Percentiles rank a stretch among this genome's conserved stretches.
Evolutionary conservation across 345 rosid species (phyloP).

Genomic region (Geranium brycei): DNA sequence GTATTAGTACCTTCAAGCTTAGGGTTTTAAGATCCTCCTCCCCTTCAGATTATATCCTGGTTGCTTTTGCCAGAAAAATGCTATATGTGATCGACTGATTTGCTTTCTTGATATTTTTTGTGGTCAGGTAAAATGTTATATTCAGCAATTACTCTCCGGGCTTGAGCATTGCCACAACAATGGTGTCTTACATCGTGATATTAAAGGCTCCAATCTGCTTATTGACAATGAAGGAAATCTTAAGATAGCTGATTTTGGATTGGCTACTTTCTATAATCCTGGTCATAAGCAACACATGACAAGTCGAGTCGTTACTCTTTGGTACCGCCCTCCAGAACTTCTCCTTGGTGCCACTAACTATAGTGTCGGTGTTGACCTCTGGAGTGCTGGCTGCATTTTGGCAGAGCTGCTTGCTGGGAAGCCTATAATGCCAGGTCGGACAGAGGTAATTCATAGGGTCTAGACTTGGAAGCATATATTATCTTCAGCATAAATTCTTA

Average conservation of each 20-base stretch:
- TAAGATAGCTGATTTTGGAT: conserved; percentile 87
- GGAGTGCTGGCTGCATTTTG: conserved; percentile 95
- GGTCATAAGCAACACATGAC: conserved; percentile 57
- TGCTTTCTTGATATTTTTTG: conserved; percentile 5
- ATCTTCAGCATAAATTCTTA: not conserved
- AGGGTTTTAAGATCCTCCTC: not conserved
- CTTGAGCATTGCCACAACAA: conserved; percentile 74
- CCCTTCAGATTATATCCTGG: not conserved
- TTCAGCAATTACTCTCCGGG: conserved; percentile 77
- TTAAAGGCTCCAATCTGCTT: conserved; percentile 78
- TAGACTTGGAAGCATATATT: not conserved
- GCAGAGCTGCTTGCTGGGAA: conserved; percentile 80
- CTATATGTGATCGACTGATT: conserved; percentile 4
- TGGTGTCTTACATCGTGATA: conserved; percentile 80
- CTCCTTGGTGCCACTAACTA: conserved; percentile 80
- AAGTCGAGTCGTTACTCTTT: conserved; percentile 86
- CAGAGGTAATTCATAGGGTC: conserved; percentile 40
- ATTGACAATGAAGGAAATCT: conserved; percentile 65
- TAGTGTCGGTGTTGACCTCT: conserved; percentile 68
- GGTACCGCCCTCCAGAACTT: conserved; percentile 94
- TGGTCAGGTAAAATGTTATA: conserved; percentile 65
- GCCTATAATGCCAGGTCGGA: conserved; percentile 83
- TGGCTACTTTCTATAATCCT: conserved; percentile 67
- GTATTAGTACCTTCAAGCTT: not conserved
- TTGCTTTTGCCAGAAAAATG: not conserved